Base-by-base conservation (phyloP, 2,329 filamentous ascomycete species). In the Scedosporium aurantiacum region DNA sequence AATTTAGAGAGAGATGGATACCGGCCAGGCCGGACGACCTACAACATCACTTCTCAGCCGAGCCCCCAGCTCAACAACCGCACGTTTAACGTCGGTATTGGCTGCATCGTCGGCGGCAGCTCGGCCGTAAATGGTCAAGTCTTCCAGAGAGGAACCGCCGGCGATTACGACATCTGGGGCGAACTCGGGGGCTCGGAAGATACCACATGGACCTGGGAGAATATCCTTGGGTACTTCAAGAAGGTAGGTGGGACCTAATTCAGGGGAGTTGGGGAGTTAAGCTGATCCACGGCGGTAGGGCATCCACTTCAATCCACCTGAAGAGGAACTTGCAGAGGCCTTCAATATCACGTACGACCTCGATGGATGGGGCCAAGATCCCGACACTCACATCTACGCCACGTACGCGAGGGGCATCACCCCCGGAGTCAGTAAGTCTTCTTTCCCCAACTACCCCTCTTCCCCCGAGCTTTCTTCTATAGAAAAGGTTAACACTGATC, bases 141-240 rank as follows among this genome's bases (percentile, higher is more conserved):
- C 40, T 74, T 71, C 66, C 67, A 72, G 25, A 67, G 73, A 18
- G 72, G 73, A 2, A 69, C 70, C 4, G 65, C 67, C 16, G 66
- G 68, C 1, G 76, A 77, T 32, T 78, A 78, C 47, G 69, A 79
- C 59, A 68, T 70, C 0, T 81, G 78, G 78, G 71, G 71, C 41
- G 68, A 68, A 2, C 65, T 81, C 1, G 78, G 77, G 0, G 78
- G 79, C 43, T 66, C 72, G 0, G 76, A 74, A 2, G 52, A 64
- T 23, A 58, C 16, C 64, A 59, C 64, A 18, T 78, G 75, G 70
- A 68, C 75, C 16, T 71, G 69, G 69, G 59, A 67, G n/a, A 61
- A 67, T 7, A 32, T 80, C 7, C 67, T 75, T 0, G 76, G 74
- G 0, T 79, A 78, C 43, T 74, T 80, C 63, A 73, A 71, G 41